phyloP scores from a whole-genome alignment of 2,329 filamentous ascomycete genomes.

The Colletotrichum sp. region DNA sequence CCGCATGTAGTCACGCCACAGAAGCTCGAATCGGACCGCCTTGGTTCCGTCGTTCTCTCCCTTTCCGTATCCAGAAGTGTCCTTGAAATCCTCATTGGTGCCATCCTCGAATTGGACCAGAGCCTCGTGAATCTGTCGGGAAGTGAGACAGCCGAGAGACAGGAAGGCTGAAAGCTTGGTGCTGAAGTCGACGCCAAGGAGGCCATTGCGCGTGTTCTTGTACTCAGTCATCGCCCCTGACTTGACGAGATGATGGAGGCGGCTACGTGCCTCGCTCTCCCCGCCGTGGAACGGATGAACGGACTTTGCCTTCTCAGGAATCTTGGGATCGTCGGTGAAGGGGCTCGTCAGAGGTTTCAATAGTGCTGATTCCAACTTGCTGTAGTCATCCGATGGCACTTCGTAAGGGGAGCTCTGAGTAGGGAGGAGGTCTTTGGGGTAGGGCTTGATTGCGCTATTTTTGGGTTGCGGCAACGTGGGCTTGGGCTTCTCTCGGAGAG shows the following conservation, averaged over 20 bases:
- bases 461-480: slow-evolving; percentile 57
- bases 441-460: slow-evolving; percentile 56
- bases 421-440: slow-evolving; percentile 59
- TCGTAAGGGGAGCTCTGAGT: slow-evolving; percentile 66
- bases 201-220: slow-evolving; percentile 73
- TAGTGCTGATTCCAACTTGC: slow-evolving; percentile 59
- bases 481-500: slow-evolving; percentile 69
- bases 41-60: slow-evolving; percentile 77
- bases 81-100: slow-evolving; percentile 39
- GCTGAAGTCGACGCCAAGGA: slow-evolving; percentile 73
- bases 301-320: slow-evolving; percentile 58
- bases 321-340: slow-evolving; percentile 54
- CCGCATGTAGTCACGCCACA: slow-evolving; percentile 85
- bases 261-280: slow-evolving; percentile 62
- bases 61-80: slow-evolving; percentile 63
- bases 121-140: slow-evolving; percentile 73
- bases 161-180: slow-evolving; percentile 80
- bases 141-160: slow-evolving; percentile 73
- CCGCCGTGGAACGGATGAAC: slow-evolving; percentile 74
- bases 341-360: slow-evolving; percentile 60
- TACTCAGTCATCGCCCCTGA: slow-evolving; percentile 68
- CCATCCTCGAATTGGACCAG: slow-evolving; percentile 75
- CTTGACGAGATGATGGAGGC: slow-evolving; percentile 65
- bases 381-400: slow-evolving; percentile 58
- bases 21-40: slow-evolving; percentile 72